Evolutionary conservation across 306 rosid species (phyloP).

Genomic region (Alnus rubra): DNA sequence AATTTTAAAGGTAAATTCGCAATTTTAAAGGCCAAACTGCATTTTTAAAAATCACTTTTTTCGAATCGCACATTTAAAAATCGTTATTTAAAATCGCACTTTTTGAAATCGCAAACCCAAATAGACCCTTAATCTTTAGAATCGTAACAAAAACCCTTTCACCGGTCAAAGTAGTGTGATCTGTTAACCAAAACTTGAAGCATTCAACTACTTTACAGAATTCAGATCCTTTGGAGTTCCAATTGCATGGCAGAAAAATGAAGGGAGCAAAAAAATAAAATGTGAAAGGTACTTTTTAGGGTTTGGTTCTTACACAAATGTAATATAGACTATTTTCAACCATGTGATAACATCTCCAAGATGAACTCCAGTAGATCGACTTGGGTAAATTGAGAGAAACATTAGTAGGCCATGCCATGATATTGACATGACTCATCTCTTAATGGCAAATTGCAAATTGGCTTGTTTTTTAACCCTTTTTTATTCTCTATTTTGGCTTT

Average conservation of each 20-base stretch:
- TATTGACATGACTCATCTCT: neutral
- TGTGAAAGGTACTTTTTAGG: no score
- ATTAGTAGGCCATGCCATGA: neutral
- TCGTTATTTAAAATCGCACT: no score
- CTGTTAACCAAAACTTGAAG: neutral
- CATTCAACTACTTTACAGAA: neutral
- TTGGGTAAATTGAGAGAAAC: neutral
- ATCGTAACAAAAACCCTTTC: no score
- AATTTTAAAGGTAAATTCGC: no score
- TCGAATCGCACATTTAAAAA: no score
- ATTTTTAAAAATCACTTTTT: no score
- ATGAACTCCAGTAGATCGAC: neutral
- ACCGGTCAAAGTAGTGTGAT: no score
- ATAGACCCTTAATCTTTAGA: no score
- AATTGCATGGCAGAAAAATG: neutral
- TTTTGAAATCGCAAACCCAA: no score
- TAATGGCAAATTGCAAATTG: neutral
- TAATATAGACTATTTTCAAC: neutral
- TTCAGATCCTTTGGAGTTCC: neutral
- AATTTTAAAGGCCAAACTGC: no score
- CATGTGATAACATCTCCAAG: neutral
- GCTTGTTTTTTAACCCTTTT: no score
- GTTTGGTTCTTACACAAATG: neutral
- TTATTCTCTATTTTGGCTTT: no score
- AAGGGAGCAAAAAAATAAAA: neutral